These are phyloP conservation scores for Byssothecium circinans DNA, from an alignment of 2,329 filamentous ascomycete genomes.

Conservation along the genomic window DNA sequence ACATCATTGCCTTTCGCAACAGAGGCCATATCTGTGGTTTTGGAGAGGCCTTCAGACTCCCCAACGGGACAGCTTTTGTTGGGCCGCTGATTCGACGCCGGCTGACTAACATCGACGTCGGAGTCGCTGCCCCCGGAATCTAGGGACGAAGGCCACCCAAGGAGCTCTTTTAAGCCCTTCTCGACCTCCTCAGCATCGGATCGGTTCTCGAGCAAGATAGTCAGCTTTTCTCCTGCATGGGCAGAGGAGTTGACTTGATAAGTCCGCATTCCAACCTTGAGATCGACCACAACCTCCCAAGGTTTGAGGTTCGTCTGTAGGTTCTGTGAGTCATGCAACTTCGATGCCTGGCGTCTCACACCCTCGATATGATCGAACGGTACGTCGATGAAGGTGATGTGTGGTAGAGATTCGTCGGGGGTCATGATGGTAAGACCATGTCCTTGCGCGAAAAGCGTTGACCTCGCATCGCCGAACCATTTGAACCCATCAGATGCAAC, in stretches of 20 bases:
- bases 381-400: slow-evolving; percentile 31
- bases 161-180: slow-evolving; percentile 16
- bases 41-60: no score
- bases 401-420: slow-evolving; percentile 15
- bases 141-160: neutral
- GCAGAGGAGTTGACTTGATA: slow-evolving; percentile 27
- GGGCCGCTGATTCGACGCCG: no score
- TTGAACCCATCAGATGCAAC: slow-evolving; percentile 23
- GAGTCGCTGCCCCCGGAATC: neutral
- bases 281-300: slow-evolving; percentile 24
- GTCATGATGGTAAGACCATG: slow-evolving; percentile 25
- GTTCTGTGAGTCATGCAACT: slow-evolving; percentile 25
- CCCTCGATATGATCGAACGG: slow-evolving; percentile 25
- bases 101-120: neutral
- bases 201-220: slow-evolving; percentile 20
- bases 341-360: slow-evolving; percentile 11
- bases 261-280: slow-evolving; percentile 15
- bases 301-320: slow-evolving; percentile 16
- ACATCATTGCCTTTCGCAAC: no score
- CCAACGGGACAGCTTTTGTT: no score
- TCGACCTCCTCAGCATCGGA: slow-evolving; percentile 26
- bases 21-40: no score
- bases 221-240: slow-evolving; percentile 20
- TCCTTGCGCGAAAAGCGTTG: slow-evolving; percentile 21
- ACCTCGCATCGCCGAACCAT: slow-evolving; percentile 18